These are phyloP conservation scores for Aspergillus steynii DNA, from an alignment of 495 filamentous ascomycete species.

Conservation along the genomic window DNA sequence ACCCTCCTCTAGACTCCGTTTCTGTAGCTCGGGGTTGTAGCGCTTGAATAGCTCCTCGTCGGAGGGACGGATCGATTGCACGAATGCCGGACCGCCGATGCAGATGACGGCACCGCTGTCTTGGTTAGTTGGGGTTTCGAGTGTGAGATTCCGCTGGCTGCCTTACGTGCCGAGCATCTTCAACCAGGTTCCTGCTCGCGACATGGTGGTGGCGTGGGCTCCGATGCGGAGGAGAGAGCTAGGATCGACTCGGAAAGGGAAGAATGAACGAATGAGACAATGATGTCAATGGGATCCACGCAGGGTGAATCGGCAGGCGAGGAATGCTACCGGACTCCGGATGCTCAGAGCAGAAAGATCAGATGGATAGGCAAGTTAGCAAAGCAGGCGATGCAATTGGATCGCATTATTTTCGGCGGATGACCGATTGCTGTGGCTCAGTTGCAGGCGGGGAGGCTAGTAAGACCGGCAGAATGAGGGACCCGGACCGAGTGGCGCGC, in stretches of 20 bases:
- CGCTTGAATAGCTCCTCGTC: slow-evolving; percentile 90
- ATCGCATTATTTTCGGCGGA: slow-evolving; percentile 2
- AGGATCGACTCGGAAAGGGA: not conserved
- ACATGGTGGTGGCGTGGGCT: slow-evolving; percentile 40
- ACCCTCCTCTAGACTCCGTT: slow-evolving; percentile 73
- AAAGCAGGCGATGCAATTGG: not conserved
- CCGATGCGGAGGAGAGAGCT: not conserved
- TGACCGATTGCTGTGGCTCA: not conserved
- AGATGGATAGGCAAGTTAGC: not conserved
- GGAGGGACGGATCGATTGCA: slow-evolving; percentile 77
- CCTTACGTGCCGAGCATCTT: slow-evolving; percentile 58
- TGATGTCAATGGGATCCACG: not conserved
- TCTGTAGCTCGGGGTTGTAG: slow-evolving; percentile 93
- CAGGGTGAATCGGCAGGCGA: not conserved
- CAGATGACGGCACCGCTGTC: slow-evolving; percentile 65
- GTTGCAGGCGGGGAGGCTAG: not conserved
- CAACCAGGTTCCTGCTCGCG: slow-evolving; percentile 49
- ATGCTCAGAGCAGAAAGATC: not conserved
- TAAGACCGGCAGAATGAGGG: not conserved
- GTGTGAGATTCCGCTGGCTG: not conserved
- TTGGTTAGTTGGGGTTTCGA: slow-evolving; percentile 11
- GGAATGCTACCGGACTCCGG: not conserved
- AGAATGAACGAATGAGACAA: not conserved
- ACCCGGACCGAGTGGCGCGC: too few relatives aligned
- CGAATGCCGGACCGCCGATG: slow-evolving; percentile 82